A percentile compares a stretch with the other conserved stretches of the same genome.
Evolutionary conservation across 2,329 filamentous ascomycete genomes (phyloP).

Genomic region (Westerdykella sp.): DNA sequence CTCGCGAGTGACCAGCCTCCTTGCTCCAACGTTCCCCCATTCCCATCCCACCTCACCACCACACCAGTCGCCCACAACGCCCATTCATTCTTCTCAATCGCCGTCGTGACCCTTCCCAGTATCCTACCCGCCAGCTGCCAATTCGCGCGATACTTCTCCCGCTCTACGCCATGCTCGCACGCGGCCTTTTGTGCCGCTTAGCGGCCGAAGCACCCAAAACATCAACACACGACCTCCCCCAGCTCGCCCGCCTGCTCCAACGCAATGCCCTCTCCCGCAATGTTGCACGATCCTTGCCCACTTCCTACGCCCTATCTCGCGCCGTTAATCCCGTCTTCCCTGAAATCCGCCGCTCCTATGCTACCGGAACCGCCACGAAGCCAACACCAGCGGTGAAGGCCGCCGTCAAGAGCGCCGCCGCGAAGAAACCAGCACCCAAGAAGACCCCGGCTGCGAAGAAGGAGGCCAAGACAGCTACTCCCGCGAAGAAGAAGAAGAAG

Average conservation of each 20-base stretch:
- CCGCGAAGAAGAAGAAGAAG: conserved; percentile 7
- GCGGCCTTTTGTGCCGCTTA: conserved; percentile 32
- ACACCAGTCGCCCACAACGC: conserved; percentile 1
- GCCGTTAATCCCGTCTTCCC: conserved; percentile 16
- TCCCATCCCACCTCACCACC: conserved; percentile 8
- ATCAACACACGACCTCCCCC: conserved; percentile 32
- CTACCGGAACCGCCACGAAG: conserved; percentile 16
- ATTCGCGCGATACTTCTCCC: neutral
- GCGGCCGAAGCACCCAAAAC: conserved; percentile 30
- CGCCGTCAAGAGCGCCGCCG: conserved; percentile 17
- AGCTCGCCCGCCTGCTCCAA: conserved; percentile 27
- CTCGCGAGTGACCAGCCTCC: neutral
- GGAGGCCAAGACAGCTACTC: conserved; percentile 4
- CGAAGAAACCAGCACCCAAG: conserved; percentile 20
- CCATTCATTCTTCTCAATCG: conserved; percentile 15
- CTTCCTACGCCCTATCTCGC: conserved; percentile 18
- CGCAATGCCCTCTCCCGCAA: conserved; percentile 19
- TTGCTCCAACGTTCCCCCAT: neutral
- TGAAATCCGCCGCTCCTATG: conserved; percentile 26
- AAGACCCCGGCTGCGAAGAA: conserved; percentile 16
- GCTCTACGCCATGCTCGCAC: conserved; percentile 29
- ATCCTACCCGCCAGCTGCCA: neutral
- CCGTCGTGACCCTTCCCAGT: neutral
- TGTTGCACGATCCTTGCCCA: conserved; percentile 11
- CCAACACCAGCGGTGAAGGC: conserved; percentile 29